phyloP scores from a whole-genome alignment of 306 rosid genomes.

The Inga laurina region DNA sequence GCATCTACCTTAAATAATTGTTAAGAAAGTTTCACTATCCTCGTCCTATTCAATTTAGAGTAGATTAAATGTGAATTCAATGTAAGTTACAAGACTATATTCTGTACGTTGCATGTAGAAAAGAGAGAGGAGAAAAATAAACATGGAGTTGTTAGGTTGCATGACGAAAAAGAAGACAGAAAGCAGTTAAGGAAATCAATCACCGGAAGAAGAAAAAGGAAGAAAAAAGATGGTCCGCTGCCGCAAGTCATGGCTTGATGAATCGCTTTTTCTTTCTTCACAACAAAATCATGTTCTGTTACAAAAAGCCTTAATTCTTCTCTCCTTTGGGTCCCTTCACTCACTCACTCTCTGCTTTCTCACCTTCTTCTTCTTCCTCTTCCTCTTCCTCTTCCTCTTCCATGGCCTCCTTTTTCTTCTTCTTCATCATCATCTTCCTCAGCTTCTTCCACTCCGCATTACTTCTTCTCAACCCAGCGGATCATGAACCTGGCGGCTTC shows the following conservation, averaged over 20 bases:
- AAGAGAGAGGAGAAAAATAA: too few species aligned
- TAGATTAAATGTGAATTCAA: too few species aligned
- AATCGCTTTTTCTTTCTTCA: slow-evolving; percentile 32
- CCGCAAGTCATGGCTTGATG: slow-evolving; percentile 81
- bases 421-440: slow-evolving; percentile 37
- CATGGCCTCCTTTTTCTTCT: slow-evolving; percentile 54
- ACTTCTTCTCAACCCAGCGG: slow-evolving; percentile 47
- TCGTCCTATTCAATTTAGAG: too few species aligned
- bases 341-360: slow-evolving; percentile 19
- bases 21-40: too few species aligned
- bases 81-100: too few species aligned
- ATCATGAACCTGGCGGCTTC: slow-evolving; percentile 55
- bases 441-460: slow-evolving; percentile 47
- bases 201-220: slow-evolving; percentile 31
- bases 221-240: slow-evolving; percentile 45
- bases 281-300: slow-evolving; percentile 21
- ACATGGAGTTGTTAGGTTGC: background rate
- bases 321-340: slow-evolving; percentile 35
- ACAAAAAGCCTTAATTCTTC: slow-evolving; percentile 36
- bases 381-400: slow-evolving; percentile 30
- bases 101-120: too few species aligned
- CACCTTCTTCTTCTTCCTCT: background rate
- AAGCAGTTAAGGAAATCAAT: slow-evolving; percentile 24
- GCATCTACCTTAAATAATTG: too few species aligned
- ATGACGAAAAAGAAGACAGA: background rate